A percentile compares a stretch with the other conserved stretches of the same genome.
These are phyloP conservation scores for Mortierella sp. DNA, from an alignment of 371 early-diverging fungal genomes.

Conservation along the genomic window DNA sequence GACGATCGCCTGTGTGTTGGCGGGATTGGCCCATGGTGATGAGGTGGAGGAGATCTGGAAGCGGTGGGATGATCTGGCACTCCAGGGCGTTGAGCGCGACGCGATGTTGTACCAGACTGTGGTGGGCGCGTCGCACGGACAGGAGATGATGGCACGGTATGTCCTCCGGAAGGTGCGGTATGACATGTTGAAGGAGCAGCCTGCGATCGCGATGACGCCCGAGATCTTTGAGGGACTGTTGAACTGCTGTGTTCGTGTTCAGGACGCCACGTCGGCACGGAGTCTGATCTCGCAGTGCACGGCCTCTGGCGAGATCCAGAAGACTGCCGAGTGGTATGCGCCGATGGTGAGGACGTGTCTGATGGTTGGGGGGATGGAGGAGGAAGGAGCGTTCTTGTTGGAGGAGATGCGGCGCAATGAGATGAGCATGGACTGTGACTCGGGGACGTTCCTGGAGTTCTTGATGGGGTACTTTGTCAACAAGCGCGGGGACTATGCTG, in stretches of 20 bases:
- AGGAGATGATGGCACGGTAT: conserved; percentile 33
- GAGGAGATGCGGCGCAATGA: conserved; percentile 37
- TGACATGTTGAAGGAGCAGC: conserved; percentile 44
- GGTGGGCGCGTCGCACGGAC: conserved; percentile 43
- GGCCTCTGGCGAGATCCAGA: conserved; percentile 37
- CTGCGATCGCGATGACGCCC: conserved; percentile 35
- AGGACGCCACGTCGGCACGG: conserved; percentile 35
- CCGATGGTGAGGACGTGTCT: conserved; percentile 53
- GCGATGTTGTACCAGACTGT: conserved; percentile 47
- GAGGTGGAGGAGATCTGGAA: conserved; percentile 31
- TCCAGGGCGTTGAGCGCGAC: conserved; percentile 45
- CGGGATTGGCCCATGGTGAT: conserved; percentile 43
- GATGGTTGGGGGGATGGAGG: conserved; percentile 39
- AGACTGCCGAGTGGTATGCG: conserved; percentile 47
- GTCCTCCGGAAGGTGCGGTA: conserved; percentile 26
- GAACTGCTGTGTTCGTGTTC: conserved; percentile 48
- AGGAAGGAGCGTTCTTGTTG: conserved; percentile 39
- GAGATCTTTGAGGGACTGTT: conserved; percentile 44
- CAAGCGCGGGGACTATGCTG: conserved; percentile 33
- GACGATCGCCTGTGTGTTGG: conserved; percentile 41
- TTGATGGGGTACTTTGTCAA: conserved; percentile 53
- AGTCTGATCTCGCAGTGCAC: conserved; percentile 41
- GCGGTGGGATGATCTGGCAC: conserved; percentile 42
- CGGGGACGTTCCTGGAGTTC: conserved; percentile 33
- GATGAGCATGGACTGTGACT: conserved; percentile 16